These are phyloP conservation scores for Stramenopiles sp. DNA, from an alignment of 352 stramenopile genomes.

Conservation along the genomic window DNA sequence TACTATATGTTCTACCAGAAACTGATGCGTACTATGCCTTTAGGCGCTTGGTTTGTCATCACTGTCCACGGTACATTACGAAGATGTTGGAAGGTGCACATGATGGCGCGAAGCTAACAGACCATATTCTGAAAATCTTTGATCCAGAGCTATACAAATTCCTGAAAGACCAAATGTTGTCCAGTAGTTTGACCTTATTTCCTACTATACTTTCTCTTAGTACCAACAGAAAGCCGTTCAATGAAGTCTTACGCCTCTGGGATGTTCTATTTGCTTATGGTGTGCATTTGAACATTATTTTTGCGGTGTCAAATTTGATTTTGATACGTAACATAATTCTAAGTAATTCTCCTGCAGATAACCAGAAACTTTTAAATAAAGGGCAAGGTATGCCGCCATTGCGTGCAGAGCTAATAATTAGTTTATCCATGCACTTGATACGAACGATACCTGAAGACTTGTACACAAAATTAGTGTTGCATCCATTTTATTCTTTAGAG, in stretches of 20 bases:
- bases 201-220: background rate
- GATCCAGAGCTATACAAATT: slow-evolving; percentile 57
- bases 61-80: slow-evolving; percentile 55
- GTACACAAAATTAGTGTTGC: background rate
- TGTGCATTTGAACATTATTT: slow-evolving; percentile 64
- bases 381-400: background rate
- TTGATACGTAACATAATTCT: slow-evolving; percentile 33
- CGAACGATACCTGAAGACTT: background rate
- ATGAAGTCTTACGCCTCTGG: background rate
- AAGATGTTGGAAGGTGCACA: slow-evolving; percentile 15
- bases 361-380: background rate
- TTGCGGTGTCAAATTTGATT: slow-evolving; percentile 62
- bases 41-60: slow-evolving; percentile 49
- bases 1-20: slow-evolving; percentile 74
- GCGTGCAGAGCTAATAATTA: background rate
- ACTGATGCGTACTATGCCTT: slow-evolving; percentile 69
- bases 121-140: slow-evolving; percentile 26
- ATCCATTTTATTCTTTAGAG: background rate
- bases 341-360: background rate
- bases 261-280: slow-evolving; percentile 51
- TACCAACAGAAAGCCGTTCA: slow-evolving; percentile 3
- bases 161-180: slow-evolving; percentile 29
- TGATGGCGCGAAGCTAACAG: slow-evolving; percentile 16
- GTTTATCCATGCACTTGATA: background rate
- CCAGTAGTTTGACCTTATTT: background rate